A percentile compares a stretch with the other conserved stretches of the same genome.
These are phyloP conservation scores for Vanrija pseudolonga DNA, from an alignment of 1,284 basidiomycete genomes.

Conservation along the genomic window DNA sequence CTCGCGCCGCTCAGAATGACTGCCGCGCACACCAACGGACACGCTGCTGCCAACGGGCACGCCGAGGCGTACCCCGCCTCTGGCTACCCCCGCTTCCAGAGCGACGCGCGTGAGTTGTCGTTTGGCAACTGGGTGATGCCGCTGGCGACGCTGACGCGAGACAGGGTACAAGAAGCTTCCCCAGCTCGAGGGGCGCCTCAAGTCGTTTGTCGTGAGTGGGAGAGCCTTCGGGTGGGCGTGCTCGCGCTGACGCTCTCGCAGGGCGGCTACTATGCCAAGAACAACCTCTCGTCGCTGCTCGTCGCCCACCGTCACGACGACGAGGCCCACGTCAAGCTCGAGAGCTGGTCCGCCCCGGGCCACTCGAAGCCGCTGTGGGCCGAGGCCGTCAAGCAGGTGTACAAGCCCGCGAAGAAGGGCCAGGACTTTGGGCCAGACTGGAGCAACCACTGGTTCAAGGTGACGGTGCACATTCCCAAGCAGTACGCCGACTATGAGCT, in stretches of 20 bases:
- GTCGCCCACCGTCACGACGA: conserved; percentile 60
- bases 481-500: neutral
- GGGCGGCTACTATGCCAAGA: neutral
- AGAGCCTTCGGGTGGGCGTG: neutral
- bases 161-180: neutral
- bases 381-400: conserved; percentile 57
- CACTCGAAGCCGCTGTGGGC: conserved; percentile 69
- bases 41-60: too few relatives aligned
- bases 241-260: neutral
- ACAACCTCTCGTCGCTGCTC: conserved; percentile 71
- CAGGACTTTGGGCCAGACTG: conserved; percentile 14
- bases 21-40: too few relatives aligned
- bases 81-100: too few relatives aligned
- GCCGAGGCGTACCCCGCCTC: too few relatives aligned
- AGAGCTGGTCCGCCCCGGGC: conserved; percentile 79
- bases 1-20: too few relatives aligned
- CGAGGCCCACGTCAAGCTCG: conserved; percentile 60
- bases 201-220: neutral
- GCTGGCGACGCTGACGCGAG: too few relatives aligned
- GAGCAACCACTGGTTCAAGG: conserved; percentile 91
- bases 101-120: too few relatives aligned
- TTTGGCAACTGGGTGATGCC: too few relatives aligned
- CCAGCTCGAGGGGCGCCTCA: neutral
- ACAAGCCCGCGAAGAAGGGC: conserved; percentile 3
- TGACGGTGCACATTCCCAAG: conserved; percentile 54